Percentiles rank a stretch among this genome's conserved stretches.
These are phyloP conservation scores for Diospyros kaki DNA, from an alignment of 148 eudicot genomes.

Conservation along the genomic window DNA sequence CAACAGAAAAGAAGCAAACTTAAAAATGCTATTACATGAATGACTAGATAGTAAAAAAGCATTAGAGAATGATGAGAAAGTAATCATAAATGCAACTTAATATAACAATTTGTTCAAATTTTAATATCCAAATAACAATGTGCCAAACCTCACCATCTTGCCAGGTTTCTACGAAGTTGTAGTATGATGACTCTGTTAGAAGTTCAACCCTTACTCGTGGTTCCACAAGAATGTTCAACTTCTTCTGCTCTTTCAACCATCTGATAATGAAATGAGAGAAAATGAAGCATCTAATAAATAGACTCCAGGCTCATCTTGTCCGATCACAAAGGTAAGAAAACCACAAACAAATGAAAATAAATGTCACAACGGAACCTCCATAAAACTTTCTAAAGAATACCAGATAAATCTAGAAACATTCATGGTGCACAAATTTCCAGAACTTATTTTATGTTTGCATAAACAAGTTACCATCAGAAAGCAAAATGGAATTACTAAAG, in stretches of 20 bases:
- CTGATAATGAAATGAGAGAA: conserved; percentile 36
- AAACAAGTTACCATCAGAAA: neutral
- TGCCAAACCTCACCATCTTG: conserved; percentile 48
- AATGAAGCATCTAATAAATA: neutral
- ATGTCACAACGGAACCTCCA: neutral
- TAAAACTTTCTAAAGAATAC: neutral
- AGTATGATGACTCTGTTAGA: conserved; percentile 64
- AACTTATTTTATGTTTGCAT: neutral
- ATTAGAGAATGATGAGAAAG: too few species aligned
- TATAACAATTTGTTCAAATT: neutral
- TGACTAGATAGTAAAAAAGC: too few species aligned
- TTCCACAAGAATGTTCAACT: conserved; percentile 68
- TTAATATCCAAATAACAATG: too few species aligned
- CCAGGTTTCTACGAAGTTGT: conserved; percentile 84
- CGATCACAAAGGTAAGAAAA: neutral
- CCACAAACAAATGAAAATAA: conserved; percentile 1
- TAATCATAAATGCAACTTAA: too few species aligned
- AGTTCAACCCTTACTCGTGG: conserved; percentile 83
- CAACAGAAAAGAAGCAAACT: too few species aligned
- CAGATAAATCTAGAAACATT: neutral
- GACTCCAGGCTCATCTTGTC: neutral
- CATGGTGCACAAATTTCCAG: neutral
- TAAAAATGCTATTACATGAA: too few species aligned
- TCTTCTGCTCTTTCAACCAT: conserved; percentile 79
- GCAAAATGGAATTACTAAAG: too few species aligned